Base-by-base conservation (phyloP, 805 yeast genomes). In the Saccharomycopsis olivae region DNA sequence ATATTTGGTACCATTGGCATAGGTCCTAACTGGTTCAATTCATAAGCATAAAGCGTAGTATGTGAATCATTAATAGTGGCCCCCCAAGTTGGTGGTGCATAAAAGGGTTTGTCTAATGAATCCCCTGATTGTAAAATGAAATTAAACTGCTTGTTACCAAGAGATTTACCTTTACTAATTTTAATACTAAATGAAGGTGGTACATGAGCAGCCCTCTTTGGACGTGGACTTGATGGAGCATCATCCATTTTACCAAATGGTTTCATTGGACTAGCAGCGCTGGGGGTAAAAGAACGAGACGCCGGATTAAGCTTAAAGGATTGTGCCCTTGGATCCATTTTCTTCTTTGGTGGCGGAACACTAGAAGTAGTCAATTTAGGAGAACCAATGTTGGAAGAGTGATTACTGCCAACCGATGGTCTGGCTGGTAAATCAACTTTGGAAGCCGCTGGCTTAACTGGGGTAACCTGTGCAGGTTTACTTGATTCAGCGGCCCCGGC, bases 11-110 rank as follows among this genome's bases (percentile, higher is more conserved):
- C 14, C 8, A 28, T 6, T 6, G n/a, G 31, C 14, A 14, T 9
- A 9, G n/a, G 8, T 11, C 8, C 16, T 11, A 28, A 10, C 25
- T 23, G 31, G 31, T 5, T 9, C 16, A 13, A n/a, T n/a, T 28
- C 31, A 13, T 11, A 9, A 5, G 31, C 6, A 28, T 28, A 28
- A 28, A 28, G 8, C 8, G 8, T 28, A 5, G 6, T 28, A 14
- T 28, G 31, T 9, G 31, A 28, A 13, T 6, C 14, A 9, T 9
- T 9, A n/a, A 29, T 34, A 13, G 76, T 73, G 35, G 69, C 60
- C 17, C 67, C 65, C 94, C 94, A 83, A 0, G 88, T 78, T 38
- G 94, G 94, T 8, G 84, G 78, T 0, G 89, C 78, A 30, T 66
- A 65, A 55, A 71, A 84, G 5, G 92, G 76, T 50, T 65, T 73